Base-by-base conservation (phyloP, 306 rosid genomes). In the Lupinus albus region DNA sequence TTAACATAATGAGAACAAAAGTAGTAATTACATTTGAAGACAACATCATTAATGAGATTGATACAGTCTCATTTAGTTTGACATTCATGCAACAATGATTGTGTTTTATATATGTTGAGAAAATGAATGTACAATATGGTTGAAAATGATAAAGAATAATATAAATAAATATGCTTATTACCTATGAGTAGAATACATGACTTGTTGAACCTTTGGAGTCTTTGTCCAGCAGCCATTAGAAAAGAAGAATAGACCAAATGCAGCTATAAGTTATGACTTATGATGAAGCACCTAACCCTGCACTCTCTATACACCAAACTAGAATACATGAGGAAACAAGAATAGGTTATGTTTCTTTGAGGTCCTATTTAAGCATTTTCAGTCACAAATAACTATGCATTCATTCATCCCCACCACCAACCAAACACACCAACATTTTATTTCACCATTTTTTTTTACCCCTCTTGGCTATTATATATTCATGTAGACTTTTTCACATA, bases 141-240 rank as follows among this genome's bases (percentile, higher is more conserved):
- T 25, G 30, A 25, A 25, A 25, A 25, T 25, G 30, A 25, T 25
- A 25, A 25, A 25, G 30, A 3, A 25, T 4, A 25, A 25, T 3
- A 25, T 25, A 25, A 25, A 3, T 1, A 25, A 25, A 3, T 1
- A 25, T 25, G 30, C 30, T 25, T 25, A 25, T 25, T 25, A 25
- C 30, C 30, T 25, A 25, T 25, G 30, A 25, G 30, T 4, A 25
- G 4, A 25, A 25, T 25, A 25, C 30, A 25, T 25, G 30, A 25
- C 30, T 25, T 25, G 4, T 25, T 25, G 30, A 25, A 4, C 30
- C 30, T 25, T 4, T 25, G 30, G 30, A 25, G 30, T 25, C 30
- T 25, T 25, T 25, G 30, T 25, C 30, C 30, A 25, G 4, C 30
- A 25, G 30, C 30, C 96, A 82, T 86, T 58, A 45, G 62, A 54